Conservation (phyloP, 768 basidiomycete genomes). For the Polyporus arcularius region DNA sequence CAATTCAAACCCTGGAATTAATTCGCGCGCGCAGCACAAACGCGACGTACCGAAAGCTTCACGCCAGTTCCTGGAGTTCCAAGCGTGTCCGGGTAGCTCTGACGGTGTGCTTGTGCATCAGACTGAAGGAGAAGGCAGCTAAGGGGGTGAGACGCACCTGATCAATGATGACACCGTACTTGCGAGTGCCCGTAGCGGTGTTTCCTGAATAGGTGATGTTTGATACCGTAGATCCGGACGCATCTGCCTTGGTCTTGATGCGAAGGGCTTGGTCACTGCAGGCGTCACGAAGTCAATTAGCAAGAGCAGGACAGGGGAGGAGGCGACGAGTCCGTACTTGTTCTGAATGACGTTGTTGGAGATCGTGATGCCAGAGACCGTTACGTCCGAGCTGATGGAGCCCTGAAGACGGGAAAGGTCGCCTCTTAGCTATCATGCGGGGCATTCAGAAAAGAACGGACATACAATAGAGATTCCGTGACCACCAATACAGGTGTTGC, state of each 20-base stretch:
- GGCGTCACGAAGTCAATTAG: background rate
- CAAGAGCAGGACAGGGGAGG: background rate
- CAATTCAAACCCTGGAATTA: background rate
- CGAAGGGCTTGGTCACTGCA: slow-evolving; percentile 55
- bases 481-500: slow-evolving; percentile 54
- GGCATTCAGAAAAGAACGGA: background rate
- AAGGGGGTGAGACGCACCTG: slow-evolving; percentile 37
- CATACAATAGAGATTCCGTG: slow-evolving; percentile 64
- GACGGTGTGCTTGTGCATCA: background rate
- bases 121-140: background rate
- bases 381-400: slow-evolving; percentile 48
- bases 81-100: slow-evolving; percentile 58
- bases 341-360: slow-evolving; percentile 54
- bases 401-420: slow-evolving; percentile 39
- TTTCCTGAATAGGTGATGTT: slow-evolving; percentile 57
- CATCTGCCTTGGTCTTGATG: slow-evolving; percentile 56
- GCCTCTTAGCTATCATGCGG: background rate
- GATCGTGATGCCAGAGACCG: slow-evolving; percentile 50
- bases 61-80: slow-evolving; percentile 60
- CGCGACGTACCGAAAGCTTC: slow-evolving; percentile 48
- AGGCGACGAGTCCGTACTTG: slow-evolving; percentile 38
- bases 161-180: slow-evolving; percentile 62
- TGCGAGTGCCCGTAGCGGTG: slow-evolving; percentile 46
- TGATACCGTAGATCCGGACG: slow-evolving; percentile 48
- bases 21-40: background rate